Evolutionary conservation across 2,329 filamentous ascomycete genomes (phyloP).

Genomic region (Aspergillus ochraceus): DNA sequence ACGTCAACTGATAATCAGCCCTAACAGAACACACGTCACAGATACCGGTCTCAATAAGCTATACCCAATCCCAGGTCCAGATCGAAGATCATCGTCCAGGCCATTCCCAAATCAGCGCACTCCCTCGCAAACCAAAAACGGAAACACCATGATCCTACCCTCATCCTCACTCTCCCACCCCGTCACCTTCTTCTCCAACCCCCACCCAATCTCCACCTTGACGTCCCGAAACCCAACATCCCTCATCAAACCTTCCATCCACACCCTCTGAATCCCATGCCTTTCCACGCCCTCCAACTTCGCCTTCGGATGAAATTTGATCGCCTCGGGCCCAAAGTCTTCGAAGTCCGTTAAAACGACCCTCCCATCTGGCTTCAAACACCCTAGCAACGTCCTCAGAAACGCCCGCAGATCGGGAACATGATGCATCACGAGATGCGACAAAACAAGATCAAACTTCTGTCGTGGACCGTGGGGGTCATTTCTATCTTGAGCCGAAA

Average conservation of each 20-base stretch:
- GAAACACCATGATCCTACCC: slow-evolving; percentile 41
- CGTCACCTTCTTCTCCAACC: slow-evolving; percentile 53
- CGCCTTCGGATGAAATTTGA: slow-evolving; percentile 52
- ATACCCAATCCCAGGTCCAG: too few species aligned
- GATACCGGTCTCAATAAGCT: too few species aligned
- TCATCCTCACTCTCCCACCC: slow-evolving; percentile 39
- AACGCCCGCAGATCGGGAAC: slow-evolving; percentile 48
- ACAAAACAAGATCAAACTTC: slow-evolving; percentile 54
- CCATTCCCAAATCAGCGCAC: not conserved
- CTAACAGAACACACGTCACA: too few species aligned
- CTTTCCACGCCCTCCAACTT: slow-evolving; percentile 57
- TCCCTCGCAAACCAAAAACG: slow-evolving; percentile 45
- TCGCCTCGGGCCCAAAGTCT: slow-evolving; percentile 54
- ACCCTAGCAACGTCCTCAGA: slow-evolving; percentile 48
- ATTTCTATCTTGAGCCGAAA: slow-evolving; percentile 36
- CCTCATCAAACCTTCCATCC: slow-evolving; percentile 45
- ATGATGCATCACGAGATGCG: slow-evolving; percentile 59
- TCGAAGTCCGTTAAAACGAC: slow-evolving; percentile 60
- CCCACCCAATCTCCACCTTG: slow-evolving; percentile 50
- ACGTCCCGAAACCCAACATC: slow-evolving; percentile 53
- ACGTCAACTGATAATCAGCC: too few species aligned
- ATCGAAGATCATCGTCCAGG: not conserved
- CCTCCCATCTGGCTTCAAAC: slow-evolving; percentile 49
- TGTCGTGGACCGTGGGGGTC: slow-evolving; percentile 28
- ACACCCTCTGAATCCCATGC: slow-evolving; percentile 50